These are phyloP conservation scores for Larix kaempferi DNA, from an alignment of 75 land plant species.

Conservation along the genomic window DNA sequence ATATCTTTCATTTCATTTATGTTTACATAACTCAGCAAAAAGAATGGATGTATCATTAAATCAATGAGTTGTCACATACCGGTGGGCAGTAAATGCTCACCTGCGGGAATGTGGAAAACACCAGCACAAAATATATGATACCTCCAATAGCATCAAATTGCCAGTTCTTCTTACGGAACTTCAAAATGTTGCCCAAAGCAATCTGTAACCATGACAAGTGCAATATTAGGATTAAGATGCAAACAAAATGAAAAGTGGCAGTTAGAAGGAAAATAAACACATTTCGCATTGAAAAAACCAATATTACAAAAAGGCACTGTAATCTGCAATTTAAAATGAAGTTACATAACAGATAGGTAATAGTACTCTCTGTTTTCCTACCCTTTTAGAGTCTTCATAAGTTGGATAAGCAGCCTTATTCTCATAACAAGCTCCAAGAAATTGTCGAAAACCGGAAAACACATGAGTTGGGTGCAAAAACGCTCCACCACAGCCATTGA, in stretches of 20 bases:
- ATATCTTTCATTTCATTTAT: neutral
- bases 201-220: constrained; percentile 52
- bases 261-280: neutral
- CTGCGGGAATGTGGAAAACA: constrained; percentile 95
- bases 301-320: neutral
- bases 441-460: constrained; percentile 64
- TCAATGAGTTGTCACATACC: neutral
- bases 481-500: constrained; percentile 99
- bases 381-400: constrained; percentile 83
- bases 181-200: constrained; percentile 94
- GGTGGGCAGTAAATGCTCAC: constrained; percentile 25
- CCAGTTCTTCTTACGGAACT: constrained; percentile 99
- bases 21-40: neutral
- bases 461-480: constrained; percentile 99
- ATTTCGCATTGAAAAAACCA: neutral
- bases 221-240: constrained; percentile 1
- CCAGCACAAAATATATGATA: constrained; percentile 83
- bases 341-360: constrained; percentile 3
- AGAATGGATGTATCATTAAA: neutral
- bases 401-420: constrained; percentile 82
- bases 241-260: neutral
- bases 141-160: constrained; percentile 99
- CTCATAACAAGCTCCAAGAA: constrained; percentile 65
- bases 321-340: neutral
- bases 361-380: constrained; percentile 17